phyloP scores from a whole-genome alignment of 202 grass and related monocot species.

The Miscanthus sacchariflorus region DNA sequence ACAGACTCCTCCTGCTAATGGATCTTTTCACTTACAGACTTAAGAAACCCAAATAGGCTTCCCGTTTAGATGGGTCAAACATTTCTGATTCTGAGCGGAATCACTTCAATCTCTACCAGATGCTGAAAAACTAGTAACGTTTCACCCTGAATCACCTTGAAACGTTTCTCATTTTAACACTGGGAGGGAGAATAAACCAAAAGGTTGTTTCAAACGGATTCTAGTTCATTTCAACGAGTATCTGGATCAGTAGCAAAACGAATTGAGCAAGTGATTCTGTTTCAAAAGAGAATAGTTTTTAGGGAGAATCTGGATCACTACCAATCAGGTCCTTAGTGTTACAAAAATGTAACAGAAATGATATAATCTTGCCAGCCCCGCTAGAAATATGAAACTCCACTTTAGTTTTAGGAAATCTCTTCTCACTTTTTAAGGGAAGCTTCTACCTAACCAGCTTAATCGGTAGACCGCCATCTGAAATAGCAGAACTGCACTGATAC shows the following conservation, averaged over 20 bases:
- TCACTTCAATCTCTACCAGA: neutral
- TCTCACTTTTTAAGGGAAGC: neutral
- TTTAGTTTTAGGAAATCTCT: neutral
- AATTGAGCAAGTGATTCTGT: neutral
- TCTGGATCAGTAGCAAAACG: neutral
- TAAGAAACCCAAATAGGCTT: conserved; percentile 8
- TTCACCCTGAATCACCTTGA: too few relatives aligned
- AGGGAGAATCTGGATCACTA: neutral
- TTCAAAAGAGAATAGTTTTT: neutral
- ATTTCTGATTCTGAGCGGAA: neutral
- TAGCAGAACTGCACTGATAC: neutral
- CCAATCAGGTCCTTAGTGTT: neutral
- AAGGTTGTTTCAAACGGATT: neutral
- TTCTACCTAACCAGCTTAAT: conserved; percentile 10
- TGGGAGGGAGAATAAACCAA: neutral
- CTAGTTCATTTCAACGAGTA: neutral
- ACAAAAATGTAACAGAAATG: conserved; percentile 24
- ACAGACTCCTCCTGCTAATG: neutral
- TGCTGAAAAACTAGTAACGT: neutral
- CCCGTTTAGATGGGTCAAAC: neutral
- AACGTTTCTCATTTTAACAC: neutral
- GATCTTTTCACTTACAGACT: neutral
- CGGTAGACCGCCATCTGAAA: neutral
- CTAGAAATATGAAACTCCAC: neutral
- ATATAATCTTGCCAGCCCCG: neutral